Base-by-base conservation (phyloP, 2,329 filamentous ascomycete species). In the Xylariaceae sp. region DNA sequence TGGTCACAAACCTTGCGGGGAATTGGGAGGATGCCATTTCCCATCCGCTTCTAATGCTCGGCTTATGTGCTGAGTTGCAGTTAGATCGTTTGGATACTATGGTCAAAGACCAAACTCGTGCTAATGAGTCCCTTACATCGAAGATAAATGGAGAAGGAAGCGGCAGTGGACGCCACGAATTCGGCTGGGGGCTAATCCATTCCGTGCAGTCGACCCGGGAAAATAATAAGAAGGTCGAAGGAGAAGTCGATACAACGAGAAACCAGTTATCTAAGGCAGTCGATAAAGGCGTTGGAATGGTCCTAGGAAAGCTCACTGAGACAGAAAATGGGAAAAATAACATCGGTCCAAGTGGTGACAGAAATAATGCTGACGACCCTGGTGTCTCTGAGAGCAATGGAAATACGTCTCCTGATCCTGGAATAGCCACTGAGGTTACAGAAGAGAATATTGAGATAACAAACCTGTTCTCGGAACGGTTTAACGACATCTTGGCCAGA, bases 31-130 rank as follows among this genome's bases (percentile, higher is more conserved):
- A 54, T 2, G 26, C 43, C 0, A 50, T 21, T 40, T 46, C 41
- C 18, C 47, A 54, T n/a, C 52, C 26, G 16, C 18, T 54, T 2
- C 43, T 54, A 10, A 54, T 50, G 52, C 14, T 54, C 20, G 20
- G 52, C 2, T 44, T 54, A 2, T 50, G 37, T 40, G 42, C 20
- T 9, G 47, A 54, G 18, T 43, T 54, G n/a, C 52, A 54, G 18
- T 20, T 26, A 2, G 42, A 50, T 20, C 47, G 47, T 37, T 41
- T 54, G 19, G 5, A 3, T 26, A 1, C 19, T 3, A 46, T 54
- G 20, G 32, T 50, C 12, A 7, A 12, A 9, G 21, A 16, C 7
- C 23, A 20, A 7, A 3, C 48, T 2, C 3, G 2, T 3, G 10
- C 23, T 18, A 48, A 45, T 19, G 40, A 41, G 7, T 40, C 3